Conservation (phyloP, 2,329 filamentous ascomycete species). For the Pyrenophora tritici-repentis region DNA sequence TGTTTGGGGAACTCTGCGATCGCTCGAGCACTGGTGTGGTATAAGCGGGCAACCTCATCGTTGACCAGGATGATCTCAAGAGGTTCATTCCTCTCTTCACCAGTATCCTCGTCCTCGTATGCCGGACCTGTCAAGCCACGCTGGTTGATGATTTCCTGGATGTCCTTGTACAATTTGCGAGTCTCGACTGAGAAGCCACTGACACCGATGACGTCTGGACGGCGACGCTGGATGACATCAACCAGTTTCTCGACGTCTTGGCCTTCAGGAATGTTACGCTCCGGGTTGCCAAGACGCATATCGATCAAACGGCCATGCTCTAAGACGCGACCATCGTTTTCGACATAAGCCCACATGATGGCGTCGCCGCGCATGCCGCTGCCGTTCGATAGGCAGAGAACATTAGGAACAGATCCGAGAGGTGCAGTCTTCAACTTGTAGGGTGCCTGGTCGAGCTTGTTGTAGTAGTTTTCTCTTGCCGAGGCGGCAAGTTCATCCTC, state of each 20-base stretch:
- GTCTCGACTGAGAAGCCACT: slow-evolving; percentile 89
- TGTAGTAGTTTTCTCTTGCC: slow-evolving; percentile 86
- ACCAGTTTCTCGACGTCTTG: slow-evolving; percentile 72
- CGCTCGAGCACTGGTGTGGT: slow-evolving; percentile 86
- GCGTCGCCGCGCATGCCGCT: slow-evolving; percentile 79
- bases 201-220: slow-evolving; percentile 87
- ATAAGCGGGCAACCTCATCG: slow-evolving; percentile 94
- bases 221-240: slow-evolving; percentile 76
- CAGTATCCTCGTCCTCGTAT: slow-evolving; percentile 77
- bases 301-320: slow-evolving; percentile 89
- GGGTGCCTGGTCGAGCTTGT: slow-evolving; percentile 91
- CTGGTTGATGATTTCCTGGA: slow-evolving; percentile 78
- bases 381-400: slow-evolving; percentile 85
- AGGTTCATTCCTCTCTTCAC: slow-evolving; percentile 73
- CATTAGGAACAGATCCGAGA: slow-evolving; percentile 83
- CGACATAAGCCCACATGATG: slow-evolving; percentile 88
- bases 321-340: slow-evolving; percentile 86
- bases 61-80: slow-evolving; percentile 92
- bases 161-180: slow-evolving; percentile 77
- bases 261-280: slow-evolving; percentile 70
- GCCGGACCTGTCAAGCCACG: slow-evolving; percentile 77
- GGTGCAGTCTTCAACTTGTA: slow-evolving; percentile 94
- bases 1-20: slow-evolving; percentile 80
- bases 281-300: slow-evolving; percentile 67
- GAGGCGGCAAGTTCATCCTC: slow-evolving; percentile 88